Percentiles rank a stretch among this genome's conserved stretches.
These are phyloP conservation scores for Cymbopogon flexuosus DNA, from an alignment of 202 grass and related monocot genomes.

Conservation along the genomic window DNA sequence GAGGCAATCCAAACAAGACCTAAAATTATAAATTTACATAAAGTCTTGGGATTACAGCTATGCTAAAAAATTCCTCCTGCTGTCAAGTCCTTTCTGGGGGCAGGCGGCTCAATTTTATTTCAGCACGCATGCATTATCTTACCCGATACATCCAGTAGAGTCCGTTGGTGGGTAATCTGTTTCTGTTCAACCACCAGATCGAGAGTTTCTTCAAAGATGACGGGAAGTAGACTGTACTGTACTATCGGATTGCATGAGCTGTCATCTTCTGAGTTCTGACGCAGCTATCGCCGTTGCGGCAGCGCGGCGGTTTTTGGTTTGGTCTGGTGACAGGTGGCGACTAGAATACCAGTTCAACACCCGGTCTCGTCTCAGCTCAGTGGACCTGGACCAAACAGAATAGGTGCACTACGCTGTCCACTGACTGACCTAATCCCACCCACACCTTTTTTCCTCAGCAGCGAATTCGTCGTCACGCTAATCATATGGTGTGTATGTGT, in stretches of 20 bases:
- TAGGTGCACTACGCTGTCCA: constrained; percentile 16
- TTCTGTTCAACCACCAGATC: constrained; percentile 16
- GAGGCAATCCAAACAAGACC: too few relatives aligned
- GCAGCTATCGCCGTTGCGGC: background rate
- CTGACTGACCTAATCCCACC: constrained; percentile 33
- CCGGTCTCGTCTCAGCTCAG: background rate
- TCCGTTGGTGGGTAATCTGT: background rate
- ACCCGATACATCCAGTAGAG: background rate
- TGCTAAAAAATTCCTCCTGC: background rate
- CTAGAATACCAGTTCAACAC: background rate
- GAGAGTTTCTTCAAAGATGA: background rate
- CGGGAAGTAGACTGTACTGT: background rate
- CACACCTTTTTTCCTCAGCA: background rate
- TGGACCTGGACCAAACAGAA: constrained; percentile 37
- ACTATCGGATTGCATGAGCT: background rate
- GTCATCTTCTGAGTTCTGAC: background rate
- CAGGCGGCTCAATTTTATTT: background rate
- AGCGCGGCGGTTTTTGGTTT: background rate
- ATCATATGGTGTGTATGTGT: background rate
- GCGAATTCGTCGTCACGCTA: constrained; percentile 13
- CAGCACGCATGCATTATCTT: background rate
- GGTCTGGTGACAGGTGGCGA: constrained; percentile 4
- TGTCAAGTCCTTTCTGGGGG: background rate
- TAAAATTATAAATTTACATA: background rate
- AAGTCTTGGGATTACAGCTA: background rate